Base-by-base conservation (phyloP, 2,329 filamentous ascomycete genomes). In the Coniosporium tulheliwenetii region DNA sequence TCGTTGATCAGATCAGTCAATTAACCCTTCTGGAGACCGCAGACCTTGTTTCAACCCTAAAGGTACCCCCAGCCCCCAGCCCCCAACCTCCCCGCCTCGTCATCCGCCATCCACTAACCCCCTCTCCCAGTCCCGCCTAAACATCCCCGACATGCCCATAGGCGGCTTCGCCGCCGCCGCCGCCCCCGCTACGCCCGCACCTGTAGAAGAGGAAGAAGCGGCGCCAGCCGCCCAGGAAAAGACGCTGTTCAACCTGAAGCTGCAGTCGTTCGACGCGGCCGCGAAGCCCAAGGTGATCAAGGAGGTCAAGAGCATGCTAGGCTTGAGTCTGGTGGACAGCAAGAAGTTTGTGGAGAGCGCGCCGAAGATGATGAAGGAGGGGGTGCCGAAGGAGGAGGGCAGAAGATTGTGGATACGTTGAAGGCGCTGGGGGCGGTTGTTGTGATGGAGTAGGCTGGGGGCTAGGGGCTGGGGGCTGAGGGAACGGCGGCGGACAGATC, bases 311-410 rank as follows among this genome's bases (percentile, higher is more conserved):
- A 79, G 77, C 57, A 73, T 98, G 77, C 71, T 99, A 45, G 91
- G 91, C 36, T 67, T 98, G 59, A 93, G 84, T 61, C 74, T 99
- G 69, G 93, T 99, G 52, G 91, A 99, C 66, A 93, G 85, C 69
- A 99, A 99, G 81, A 99, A 99, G 73, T 99, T 99, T 57, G 91
- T 98, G 50, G 91, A 99, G 74, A 85, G 84, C 59, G 87, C 84
- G 52, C 91, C 91, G 48, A 99, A 99, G 81, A 70, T 85, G 64
- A 84, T 99, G 85, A 96, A 96, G 79, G 91, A 99, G 69, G 87
- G 83, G 39, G 86, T 98, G 51, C 83, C 89, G 48, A 99, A 98
- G 77, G 91, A 99, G 58, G 93, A 99, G 63, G 85, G 7, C 89
- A 96, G 75, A 98, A 98, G 80, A 95, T 98, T 57, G 77, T 98